Evolutionary conservation across 1,284 basidiomycete genomes (phyloP), one percentile per base, ranked within the genome.

Genomic region (Dichomitus squalens): DNA sequence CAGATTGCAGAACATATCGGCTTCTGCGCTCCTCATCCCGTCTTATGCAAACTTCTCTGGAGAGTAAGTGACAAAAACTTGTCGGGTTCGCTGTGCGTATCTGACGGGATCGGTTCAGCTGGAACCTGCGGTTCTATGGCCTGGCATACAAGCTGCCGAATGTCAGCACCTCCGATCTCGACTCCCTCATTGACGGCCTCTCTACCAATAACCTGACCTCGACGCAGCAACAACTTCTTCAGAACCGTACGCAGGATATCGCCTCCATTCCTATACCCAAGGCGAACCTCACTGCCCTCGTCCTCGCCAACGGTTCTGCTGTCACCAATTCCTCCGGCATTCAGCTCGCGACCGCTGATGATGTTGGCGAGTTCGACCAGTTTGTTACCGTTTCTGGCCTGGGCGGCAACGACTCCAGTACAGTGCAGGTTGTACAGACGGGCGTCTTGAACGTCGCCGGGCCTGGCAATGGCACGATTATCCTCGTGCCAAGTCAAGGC

Each of bases 51-150:
- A 68, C 55, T 64, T 64, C 40, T 62, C 66, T 3, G 59, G 57
- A 33, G 59, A 55, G 68, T 67, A 16, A 27, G 63, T 58, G 2
- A 14, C 49, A 14, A 12, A 7, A 23, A n/a, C 20, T 35, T 29
- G 2, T 36, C n/a, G 3, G n/a, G 18, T 27, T 14, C n/a, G n/a
- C n/a, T n/a, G 18, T 23, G 31, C 27, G 31, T 25, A 14, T 12
- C 46, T 49, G 23, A 38, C 41, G 29, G 12, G 2, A 20, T 1
- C n/a, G n/a, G n/a, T 16, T 14, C 21, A 67, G 66, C 25, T 69
- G 68, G 68, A 69, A 68, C 35, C 52, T 69, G 11, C 68, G 68
- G 18, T 69, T 68, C 58, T 69, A 69, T 43, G 67, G 67, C 11
- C 59, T 69, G 0, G 63, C 64, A 8, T 67, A 68, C 56, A 68